A percentile compares a stretch with the other conserved stretches of the same genome.
Evolutionary conservation across 176 grass and related monocot species (phyloP).

Genomic region (Stipa capillata): DNA sequence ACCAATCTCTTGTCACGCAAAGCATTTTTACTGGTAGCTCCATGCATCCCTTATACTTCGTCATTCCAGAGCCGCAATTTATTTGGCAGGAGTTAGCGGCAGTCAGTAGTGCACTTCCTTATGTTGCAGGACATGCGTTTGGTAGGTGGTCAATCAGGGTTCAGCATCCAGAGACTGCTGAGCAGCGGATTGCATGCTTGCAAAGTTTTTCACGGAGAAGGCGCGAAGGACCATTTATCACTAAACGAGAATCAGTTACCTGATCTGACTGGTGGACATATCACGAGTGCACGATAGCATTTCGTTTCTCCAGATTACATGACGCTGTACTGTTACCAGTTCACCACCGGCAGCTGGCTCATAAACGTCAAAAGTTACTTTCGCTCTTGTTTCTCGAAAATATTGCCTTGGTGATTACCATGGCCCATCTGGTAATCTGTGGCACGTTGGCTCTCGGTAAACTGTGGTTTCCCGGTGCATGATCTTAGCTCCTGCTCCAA

Average conservation of each 20-base stretch:
- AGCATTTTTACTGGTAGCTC: neutral
- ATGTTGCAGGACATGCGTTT: neutral
- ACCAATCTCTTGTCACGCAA: neutral
- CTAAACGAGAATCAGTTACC: no score
- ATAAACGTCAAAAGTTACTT: no score
- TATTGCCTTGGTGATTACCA: neutral
- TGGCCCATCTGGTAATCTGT: neutral
- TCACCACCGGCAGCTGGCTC: no score
- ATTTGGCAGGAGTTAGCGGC: neutral
- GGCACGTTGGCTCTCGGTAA: no score
- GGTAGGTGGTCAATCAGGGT: slow-evolving; percentile 14
- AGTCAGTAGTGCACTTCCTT: neutral
- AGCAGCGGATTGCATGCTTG: neutral
- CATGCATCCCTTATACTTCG: neutral
- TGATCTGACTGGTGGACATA: neutral
- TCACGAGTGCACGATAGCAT: neutral
- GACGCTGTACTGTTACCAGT: no score
- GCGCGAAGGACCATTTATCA: neutral
- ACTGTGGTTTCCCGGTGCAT: no score
- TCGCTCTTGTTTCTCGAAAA: neutral
- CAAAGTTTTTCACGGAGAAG: neutral
- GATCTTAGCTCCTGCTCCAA: no score
- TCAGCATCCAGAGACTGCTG: neutral
- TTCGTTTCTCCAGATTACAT: no score
- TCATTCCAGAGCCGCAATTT: neutral